These are phyloP conservation scores for Fraxinus angustifolia DNA, from an alignment of 305 asterid genomes.

Conservation along the genomic window DNA sequence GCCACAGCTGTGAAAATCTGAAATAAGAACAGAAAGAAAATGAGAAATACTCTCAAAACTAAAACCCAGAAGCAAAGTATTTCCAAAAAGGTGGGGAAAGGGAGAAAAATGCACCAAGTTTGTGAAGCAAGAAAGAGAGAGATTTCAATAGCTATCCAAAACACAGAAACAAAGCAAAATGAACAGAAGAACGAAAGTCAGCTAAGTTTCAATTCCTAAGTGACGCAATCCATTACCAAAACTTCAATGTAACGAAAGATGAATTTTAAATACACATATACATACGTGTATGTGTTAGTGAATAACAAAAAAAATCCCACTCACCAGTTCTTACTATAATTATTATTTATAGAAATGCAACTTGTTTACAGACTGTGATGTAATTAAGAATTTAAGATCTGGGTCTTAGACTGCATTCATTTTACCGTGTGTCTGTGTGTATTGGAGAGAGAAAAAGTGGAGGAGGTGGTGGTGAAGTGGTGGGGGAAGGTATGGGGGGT, in stretches of 20 bases:
- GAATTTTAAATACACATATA: background rate
- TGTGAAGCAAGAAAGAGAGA: constrained; percentile 12
- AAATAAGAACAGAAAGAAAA: background rate
- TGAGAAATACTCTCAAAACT: constrained; percentile 16
- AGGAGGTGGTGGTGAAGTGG: constrained; percentile 19
- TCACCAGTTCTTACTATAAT: background rate
- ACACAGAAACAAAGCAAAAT: constrained; percentile 30
- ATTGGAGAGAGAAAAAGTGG: constrained; percentile 16
- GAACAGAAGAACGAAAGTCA: background rate
- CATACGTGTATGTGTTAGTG: background rate
- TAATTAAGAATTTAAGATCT: background rate
- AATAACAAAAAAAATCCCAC: background rate
- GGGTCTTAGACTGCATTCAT: background rate
- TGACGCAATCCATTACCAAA: constrained; percentile 17
- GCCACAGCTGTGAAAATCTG: constrained; percentile 8
- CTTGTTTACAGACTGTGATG: background rate
- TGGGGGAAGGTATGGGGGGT: background rate
- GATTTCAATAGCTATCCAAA: constrained; percentile 25
- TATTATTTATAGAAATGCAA: background rate
- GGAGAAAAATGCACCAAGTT: constrained; percentile 15
- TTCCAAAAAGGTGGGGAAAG: constrained; percentile 1
- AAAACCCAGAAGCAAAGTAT: constrained; percentile 21
- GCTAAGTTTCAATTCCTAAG: background rate
- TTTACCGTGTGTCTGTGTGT: background rate
- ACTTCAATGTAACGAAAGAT: background rate